Evolutionary conservation across 164 flowering plant species (phyloP), one percentile per base, ranked within the genome.

Genomic region (Stephania cephalantha): DNA sequence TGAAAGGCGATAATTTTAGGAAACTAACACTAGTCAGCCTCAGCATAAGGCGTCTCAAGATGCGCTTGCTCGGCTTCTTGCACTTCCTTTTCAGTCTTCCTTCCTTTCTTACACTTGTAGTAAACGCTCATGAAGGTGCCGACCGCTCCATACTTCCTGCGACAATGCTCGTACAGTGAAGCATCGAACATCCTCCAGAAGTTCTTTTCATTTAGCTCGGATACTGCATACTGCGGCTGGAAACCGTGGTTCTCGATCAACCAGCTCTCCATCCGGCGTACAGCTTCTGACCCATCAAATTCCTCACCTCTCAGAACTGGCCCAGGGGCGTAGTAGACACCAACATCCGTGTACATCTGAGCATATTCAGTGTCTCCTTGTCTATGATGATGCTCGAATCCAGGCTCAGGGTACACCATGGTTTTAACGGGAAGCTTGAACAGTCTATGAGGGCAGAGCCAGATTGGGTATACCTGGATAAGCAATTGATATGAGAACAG

Each of bases 151-250:
- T 94, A 94, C 86, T 90, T 96, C 82, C 71, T 88, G 81, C 99
- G 79, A 86, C 86, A 82, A 2, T 88, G 79, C 87, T 96, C 99
- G 42, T 96, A 94, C 5, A 90, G 91, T 1, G 82, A 85, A 31
- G 90, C 93, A 85, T 96, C 99, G 77, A 94, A 96, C 99, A 96
- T 96, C 74, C 90, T 90, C 99, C 98, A 96, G 86, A 96, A 96
- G 70, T 80, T 84, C 87, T 87, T 94, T 84, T 96, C 99, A 68
- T 7, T 78, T 73, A 96, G 85, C 85, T 96, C 99, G 22, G 97
- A 92, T 69, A 96, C 98, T 3, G 97, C 93, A 75, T 96, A 96
- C 79, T 94, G 99, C 18, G 99, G 97, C 86, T 96, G 99, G 85
- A 87, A 96, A 0, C 97, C 90, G 67, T 90, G 97, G 85, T 96